A percentile compares a stretch with the other conserved stretches of the same genome.
These are phyloP conservation scores for Colletotrichum sp. DNA, from an alignment of 2,329 filamentous ascomycete species.

Conservation along the genomic window DNA sequence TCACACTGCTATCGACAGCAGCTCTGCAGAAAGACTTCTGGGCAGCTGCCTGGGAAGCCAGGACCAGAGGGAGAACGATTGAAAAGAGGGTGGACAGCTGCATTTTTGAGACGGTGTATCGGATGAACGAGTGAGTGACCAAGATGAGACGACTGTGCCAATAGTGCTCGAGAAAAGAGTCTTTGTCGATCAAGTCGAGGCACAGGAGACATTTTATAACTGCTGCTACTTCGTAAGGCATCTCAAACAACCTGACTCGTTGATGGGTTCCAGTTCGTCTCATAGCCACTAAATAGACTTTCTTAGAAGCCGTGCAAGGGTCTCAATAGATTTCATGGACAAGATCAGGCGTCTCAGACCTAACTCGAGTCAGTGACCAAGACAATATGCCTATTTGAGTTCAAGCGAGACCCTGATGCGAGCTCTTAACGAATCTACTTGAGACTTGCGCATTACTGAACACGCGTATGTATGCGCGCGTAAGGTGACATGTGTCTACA, in stretches of 20 bases:
- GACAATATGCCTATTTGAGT: background rate
- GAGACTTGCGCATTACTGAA: background rate
- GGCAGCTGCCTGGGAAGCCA: background rate
- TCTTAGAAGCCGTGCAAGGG: background rate
- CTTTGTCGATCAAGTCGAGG: background rate
- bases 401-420: background rate
- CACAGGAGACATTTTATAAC: background rate
- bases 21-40: background rate
- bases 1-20: background rate
- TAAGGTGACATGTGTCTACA: background rate
- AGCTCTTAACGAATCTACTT: background rate
- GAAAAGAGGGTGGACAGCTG: background rate
- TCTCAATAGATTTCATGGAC: background rate
- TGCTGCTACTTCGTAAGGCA: background rate
- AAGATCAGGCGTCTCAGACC: background rate
- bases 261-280: background rate
- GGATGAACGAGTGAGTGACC: background rate
- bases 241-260: background rate
- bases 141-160: background rate
- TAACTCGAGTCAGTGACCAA: background rate
- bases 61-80: background rate
- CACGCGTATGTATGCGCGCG: background rate
- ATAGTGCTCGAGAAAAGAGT: background rate
- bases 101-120: background rate
- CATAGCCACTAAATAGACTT: background rate